A percentile compares a stretch with the other conserved stretches of the same genome.
Conservation (phyloP, 2,329 filamentous ascomycete species). For the Didymosphaeria variabile region DNA sequence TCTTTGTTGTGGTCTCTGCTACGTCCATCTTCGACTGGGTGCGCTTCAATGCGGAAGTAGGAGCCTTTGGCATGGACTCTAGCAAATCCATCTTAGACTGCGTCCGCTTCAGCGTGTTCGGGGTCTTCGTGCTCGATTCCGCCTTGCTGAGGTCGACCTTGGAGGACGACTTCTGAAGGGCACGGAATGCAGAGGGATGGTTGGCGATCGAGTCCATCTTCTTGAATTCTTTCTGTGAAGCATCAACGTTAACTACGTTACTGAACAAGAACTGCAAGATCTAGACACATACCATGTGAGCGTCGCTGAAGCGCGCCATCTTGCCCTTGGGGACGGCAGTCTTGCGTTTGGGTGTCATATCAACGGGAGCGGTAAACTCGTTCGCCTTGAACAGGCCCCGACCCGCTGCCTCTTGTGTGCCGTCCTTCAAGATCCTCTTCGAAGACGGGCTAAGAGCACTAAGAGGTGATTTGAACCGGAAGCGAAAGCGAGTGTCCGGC, state of each 20-base stretch:
- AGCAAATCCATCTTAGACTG: slow-evolving; percentile 72
- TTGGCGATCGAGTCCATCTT: slow-evolving; percentile 97
- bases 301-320: slow-evolving; percentile 80
- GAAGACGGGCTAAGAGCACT: slow-evolving; percentile 68
- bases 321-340: slow-evolving; percentile 84
- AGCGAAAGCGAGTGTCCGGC: slow-evolving; percentile 67
- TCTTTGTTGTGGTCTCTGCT: slow-evolving; percentile 55
- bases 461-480: slow-evolving; percentile 67
- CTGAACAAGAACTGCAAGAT: neutral
- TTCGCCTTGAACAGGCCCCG: slow-evolving; percentile 44
- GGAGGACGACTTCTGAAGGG: slow-evolving; percentile 47
- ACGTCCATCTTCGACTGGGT: slow-evolving; percentile 68
- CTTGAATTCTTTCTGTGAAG: slow-evolving; percentile 73
- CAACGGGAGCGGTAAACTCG: slow-evolving; percentile 48
- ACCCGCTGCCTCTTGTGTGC: slow-evolving; percentile 70
- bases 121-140: slow-evolving; percentile 43
- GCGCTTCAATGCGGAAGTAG: slow-evolving; percentile 60
- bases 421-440: slow-evolving; percentile 67
- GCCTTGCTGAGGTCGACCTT: slow-evolving; percentile 59
- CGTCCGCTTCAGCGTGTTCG: slow-evolving; percentile 60
- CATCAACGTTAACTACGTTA: neutral
- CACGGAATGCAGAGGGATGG: slow-evolving; percentile 81
- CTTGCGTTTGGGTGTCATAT: slow-evolving; percentile 65
- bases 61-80: slow-evolving; percentile 60
- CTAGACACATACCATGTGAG: slow-evolving; percentile 67